Base-by-base conservation (phyloP, 192 early-diverging fungal genomes). In the Lobosporangium transversale region DNA sequence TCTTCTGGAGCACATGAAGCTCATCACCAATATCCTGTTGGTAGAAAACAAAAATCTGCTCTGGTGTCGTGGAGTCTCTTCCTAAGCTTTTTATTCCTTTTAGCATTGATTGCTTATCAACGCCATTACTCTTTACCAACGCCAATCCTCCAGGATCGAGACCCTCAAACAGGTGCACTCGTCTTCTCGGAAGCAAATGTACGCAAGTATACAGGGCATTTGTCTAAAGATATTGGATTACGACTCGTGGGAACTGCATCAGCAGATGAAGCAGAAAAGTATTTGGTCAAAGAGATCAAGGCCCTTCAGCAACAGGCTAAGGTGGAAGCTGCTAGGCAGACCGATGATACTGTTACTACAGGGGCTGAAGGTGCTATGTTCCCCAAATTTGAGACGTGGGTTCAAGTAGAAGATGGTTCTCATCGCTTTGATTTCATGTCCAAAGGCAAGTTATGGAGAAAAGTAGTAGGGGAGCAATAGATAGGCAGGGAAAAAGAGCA, bases 351-450 rank as follows among this genome's bases (percentile, higher is more conserved):
- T 40, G 37, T 40, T 40, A 14, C 37, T 40, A 40, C 37, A 10
- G n/a, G n/a, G n/a, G 24, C 18, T 26, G 53, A 17, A 29, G n/a
- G 61, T 32, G 20, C 36, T 65, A 35, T 47, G 4, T 58, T 82
- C 15, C 85, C 82, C 3, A 79, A 79, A n/a, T 79, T 84, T 59
- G 87, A 89, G 15, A 79, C 87, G 23, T 83, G 86, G 74, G 78
- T 87, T 1, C 87, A 92, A 75, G 66, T 76, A 5, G 84, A 79
- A 15, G 70, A 84, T 75, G 89, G 90, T 36, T 84, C 80, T 5
- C 90, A 92, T 65, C 79, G 81, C n/a, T 92, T 92, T 80, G 88
- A 90, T 62, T 82, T 92, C 43, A 89, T 92, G 89, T 82, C 83
- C 47, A 73, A 89, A 62, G 82, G 86, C 85, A 82, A 64, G 18